Conservation (phyloP, 73 alveolate genomes). For the Paramecium primaurelia region DNA sequence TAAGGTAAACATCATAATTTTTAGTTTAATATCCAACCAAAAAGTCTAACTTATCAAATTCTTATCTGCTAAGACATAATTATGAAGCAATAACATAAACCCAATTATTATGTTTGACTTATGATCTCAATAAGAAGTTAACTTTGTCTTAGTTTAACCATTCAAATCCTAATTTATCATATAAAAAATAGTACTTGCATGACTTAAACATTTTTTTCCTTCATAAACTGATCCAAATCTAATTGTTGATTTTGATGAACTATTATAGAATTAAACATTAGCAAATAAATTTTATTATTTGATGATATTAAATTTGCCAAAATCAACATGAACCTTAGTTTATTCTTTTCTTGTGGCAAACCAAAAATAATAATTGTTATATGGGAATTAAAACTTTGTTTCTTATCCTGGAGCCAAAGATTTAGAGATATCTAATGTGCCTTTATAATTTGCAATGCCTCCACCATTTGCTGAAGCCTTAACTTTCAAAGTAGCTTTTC, state of each 20-base stretch:
- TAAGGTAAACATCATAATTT: conserved; percentile 23
- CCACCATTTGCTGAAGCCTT: not conserved
- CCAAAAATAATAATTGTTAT: conserved; percentile 30
- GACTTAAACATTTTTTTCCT: not conserved
- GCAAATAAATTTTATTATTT: conserved; percentile 36
- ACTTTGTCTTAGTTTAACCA: not conserved
- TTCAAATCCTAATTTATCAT: not conserved
- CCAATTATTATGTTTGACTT: not conserved
- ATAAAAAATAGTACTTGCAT: not conserved
- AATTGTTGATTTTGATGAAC: not conserved
- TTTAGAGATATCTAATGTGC: not conserved
- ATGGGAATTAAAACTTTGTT: conserved; percentile 33
- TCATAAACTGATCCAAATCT: conserved; percentile 40
- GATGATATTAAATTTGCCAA: not conserved
- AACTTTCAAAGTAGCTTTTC: conserved; percentile 15
- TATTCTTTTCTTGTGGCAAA: conserved; percentile 41
- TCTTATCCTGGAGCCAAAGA: conserved; percentile 1
- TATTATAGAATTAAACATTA: conserved; percentile 10
- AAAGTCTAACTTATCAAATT: not conserved
- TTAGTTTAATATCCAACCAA: not conserved
- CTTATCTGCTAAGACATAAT: not conserved
- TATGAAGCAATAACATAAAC: not conserved
- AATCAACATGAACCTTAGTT: conserved; percentile 40
- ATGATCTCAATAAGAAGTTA: not conserved
- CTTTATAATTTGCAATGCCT: conserved; percentile 19